Percentiles rank a stretch among this genome's conserved stretches.
These are phyloP conservation scores for Zalaria obscura DNA, from an alignment of 2,329 filamentous ascomycete species.

Conservation along the genomic window DNA sequence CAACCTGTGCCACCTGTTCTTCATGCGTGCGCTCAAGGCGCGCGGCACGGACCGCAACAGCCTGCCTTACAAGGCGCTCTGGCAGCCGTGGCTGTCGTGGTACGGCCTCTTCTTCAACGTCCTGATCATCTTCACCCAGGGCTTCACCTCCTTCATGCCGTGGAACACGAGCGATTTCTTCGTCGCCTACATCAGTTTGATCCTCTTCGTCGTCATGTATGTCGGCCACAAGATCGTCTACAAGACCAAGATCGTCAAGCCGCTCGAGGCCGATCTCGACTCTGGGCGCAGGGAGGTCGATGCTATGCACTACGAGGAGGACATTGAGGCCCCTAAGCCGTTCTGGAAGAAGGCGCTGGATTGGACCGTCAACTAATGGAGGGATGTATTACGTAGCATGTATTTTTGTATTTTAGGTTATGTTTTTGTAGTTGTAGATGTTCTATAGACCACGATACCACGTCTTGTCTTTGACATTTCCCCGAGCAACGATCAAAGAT, in stretches of 20 bases:
- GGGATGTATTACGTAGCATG: neutral
- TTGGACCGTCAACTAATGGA: too few species aligned
- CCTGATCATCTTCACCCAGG: slow-evolving; percentile 34
- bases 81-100: slow-evolving; percentile 48
- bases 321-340: neutral
- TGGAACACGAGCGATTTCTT: slow-evolving; percentile 61
- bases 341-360: too few species aligned
- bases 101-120: slow-evolving; percentile 53
- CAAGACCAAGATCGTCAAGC: slow-evolving; percentile 23
- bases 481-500: too few species aligned
- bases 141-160: slow-evolving; percentile 28
- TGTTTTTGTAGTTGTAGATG: too few species aligned
- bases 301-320: slow-evolving; percentile 18
- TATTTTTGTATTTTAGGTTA: neutral
- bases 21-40: slow-evolving; percentile 51
- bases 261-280: slow-evolving; percentile 27
- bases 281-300: slow-evolving; percentile 24
- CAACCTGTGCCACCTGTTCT: slow-evolving; percentile 55
- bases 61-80: slow-evolving; percentile 55
- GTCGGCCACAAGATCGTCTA: slow-evolving; percentile 57
- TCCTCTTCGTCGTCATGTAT: slow-evolving; percentile 55
- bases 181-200: slow-evolving; percentile 60
- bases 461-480: too few species aligned
- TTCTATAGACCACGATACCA: too few species aligned
- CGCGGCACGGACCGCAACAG: slow-evolving; percentile 54